Evolutionary conservation across 2,329 filamentous ascomycete species (phyloP).

Genomic region (Ceratocystiopsis minuta): DNA sequence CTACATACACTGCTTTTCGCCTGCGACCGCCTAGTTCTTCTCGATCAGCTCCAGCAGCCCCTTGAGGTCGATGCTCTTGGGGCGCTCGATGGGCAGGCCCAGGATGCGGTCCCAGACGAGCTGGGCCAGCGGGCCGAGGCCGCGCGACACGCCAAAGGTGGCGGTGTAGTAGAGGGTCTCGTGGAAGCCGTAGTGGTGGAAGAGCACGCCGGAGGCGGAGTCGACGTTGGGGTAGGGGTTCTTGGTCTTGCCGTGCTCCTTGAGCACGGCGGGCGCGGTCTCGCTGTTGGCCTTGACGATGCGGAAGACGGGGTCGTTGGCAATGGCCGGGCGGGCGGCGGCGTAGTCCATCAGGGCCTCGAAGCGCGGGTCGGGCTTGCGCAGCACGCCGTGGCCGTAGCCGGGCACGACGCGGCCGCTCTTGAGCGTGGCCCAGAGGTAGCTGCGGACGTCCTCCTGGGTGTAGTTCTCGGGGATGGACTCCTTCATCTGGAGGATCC

Average conservation of each 20-base stretch:
- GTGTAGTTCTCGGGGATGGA: slow-evolving; percentile 61
- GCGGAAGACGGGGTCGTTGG: slow-evolving; percentile 75
- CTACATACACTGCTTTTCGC: too few species aligned
- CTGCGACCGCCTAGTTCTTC: slow-evolving; percentile 6
- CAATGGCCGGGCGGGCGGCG: slow-evolving; percentile 65
- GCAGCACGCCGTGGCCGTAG: slow-evolving; percentile 87
- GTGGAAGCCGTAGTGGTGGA: slow-evolving; percentile 96
- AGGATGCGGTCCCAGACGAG: slow-evolving; percentile 91
- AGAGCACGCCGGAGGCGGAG: slow-evolving; percentile 78
- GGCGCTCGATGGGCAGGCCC: slow-evolving; percentile 87
- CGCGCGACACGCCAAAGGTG: slow-evolving; percentile 50
- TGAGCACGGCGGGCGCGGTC: slow-evolving; percentile 77
- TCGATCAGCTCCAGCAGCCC: slow-evolving; percentile 58
- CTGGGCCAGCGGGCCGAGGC: slow-evolving; percentile 77
- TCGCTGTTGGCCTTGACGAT: slow-evolving; percentile 86
- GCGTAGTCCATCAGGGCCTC: slow-evolving; percentile 95
- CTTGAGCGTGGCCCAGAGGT: slow-evolving; percentile 86
- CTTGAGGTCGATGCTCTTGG: slow-evolving; percentile 90
- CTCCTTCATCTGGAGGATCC: slow-evolving; percentile 92
- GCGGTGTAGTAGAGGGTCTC: slow-evolving; percentile 89
- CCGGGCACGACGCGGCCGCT: slow-evolving; percentile 87
- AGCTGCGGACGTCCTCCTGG: slow-evolving; percentile 67
- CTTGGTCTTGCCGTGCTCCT: slow-evolving; percentile 94
- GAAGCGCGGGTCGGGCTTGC: slow-evolving; percentile 93
- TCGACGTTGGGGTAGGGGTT: slow-evolving; percentile 97